Base-by-base conservation (phyloP, 1,139 yeast genomes). In the Hanseniaspora uvarum region DNA sequence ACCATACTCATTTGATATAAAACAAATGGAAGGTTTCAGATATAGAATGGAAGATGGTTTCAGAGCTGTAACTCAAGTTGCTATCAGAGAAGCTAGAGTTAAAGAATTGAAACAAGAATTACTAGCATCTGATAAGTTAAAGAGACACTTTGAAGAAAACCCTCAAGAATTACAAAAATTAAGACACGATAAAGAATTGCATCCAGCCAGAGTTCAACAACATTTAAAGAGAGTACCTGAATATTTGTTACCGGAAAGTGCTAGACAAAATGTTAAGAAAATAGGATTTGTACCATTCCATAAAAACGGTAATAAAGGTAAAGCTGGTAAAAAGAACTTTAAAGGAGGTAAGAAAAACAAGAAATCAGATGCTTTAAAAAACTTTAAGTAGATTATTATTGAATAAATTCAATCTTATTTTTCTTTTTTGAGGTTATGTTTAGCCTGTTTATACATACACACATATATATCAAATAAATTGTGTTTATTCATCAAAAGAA, bases 41-140 rank as follows among this genome's bases (percentile, higher is more conserved):
- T 94, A 94, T 68, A 83, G 99, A 75, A 81, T 89, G 72, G 97
- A 92, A 64, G 98, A 92, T 71, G 96, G 96, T 0, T 92, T 92
- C 70, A 79, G 97, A 70, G 86, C 97, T 0, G 95, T 94, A 30
- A 92, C 98, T 0, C 81, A 80, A 57, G 82, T 86, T 7, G 86
- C 96, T 1, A 79, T 94, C 28, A 81, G 97, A 68, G 97, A 92
- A 65, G 97, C 98, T 1, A 79, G 98, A 63, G 79, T 89, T 55
- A 85, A 81, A 65, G 99, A 94, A 67, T 76, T 94, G 66, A 85
- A 86, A 66, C 79, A 83, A 62, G 98, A 94, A 68, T 75, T 94
- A 66, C 73, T 94, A 58, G 80, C 89, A 45, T 85, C 94, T 60
- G 96, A 88, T 59, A 88, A 87, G 64, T 77, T 94, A 65, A 88